Percentiles rank a stretch among this genome's conserved stretches.
Evolutionary conservation across 306 rosid genomes (phyloP).

Genomic region (Alnus glutinosa): DNA sequence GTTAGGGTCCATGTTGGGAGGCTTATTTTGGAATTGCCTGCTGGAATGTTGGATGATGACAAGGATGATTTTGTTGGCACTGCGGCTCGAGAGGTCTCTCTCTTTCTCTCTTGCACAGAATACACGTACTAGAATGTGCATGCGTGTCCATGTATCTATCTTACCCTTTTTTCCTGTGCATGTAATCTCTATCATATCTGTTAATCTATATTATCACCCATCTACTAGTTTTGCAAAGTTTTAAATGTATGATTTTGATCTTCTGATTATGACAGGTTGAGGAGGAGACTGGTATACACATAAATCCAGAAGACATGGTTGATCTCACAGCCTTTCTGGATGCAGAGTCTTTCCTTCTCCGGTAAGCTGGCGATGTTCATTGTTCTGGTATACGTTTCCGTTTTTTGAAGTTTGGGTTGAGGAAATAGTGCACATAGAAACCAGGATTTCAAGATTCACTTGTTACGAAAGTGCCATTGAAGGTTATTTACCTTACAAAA

Average conservation of each 20-base stretch:
- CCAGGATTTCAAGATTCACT: neutral
- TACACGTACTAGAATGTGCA: neutral
- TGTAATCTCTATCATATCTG: slow-evolving; percentile 9
- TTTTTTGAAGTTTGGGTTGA: neutral
- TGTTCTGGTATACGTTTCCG: neutral
- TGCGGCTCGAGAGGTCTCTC: slow-evolving; percentile 86
- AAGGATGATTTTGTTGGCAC: slow-evolving; percentile 83
- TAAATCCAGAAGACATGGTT: slow-evolving; percentile 69
- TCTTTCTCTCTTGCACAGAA: neutral
- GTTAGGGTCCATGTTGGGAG: slow-evolving; percentile 87
- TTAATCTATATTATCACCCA: neutral
- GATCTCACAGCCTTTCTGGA: slow-evolving; percentile 82
- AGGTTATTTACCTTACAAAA: neutral
- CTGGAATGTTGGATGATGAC: slow-evolving; percentile 91
- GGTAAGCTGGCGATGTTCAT: slow-evolving; percentile 38
- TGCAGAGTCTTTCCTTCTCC: slow-evolving; percentile 75
- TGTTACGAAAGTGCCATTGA: neutral
- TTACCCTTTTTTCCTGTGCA: slow-evolving; percentile 16
- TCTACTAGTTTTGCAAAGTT: slow-evolving; percentile 3
- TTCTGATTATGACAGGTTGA: slow-evolving; percentile 61
- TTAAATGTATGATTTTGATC: slow-evolving; percentile 5
- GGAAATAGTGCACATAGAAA: neutral
- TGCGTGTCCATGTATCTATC: slow-evolving; percentile 2
- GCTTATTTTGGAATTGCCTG: slow-evolving; percentile 84
- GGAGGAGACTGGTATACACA: slow-evolving; percentile 81